Evolutionary conservation across 2,329 filamentous ascomycete species (phyloP).

Genomic region (Cladophialophora psammophila): DNA sequence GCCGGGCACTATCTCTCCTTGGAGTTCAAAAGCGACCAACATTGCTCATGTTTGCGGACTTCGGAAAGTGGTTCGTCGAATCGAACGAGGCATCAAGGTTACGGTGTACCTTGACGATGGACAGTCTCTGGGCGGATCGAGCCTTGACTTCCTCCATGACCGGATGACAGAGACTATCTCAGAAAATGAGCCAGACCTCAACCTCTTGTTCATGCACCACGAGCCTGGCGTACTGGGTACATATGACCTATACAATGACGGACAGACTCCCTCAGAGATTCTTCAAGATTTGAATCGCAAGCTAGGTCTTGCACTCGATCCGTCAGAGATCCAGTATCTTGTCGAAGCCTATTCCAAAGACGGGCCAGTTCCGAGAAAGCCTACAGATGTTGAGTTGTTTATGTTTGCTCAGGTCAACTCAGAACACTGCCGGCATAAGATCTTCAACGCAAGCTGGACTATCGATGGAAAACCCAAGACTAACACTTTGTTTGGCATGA

Average conservation of each 20-base stretch:
- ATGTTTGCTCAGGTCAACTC: slow-evolving; percentile 99
- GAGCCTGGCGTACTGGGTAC: slow-evolving; percentile 71
- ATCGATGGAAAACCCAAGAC: slow-evolving; percentile 85
- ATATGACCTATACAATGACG: slow-evolving; percentile 74
- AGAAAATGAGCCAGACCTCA: slow-evolving; percentile 70
- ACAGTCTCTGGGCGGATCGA: slow-evolving; percentile 65
- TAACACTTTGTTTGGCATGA: slow-evolving; percentile 91
- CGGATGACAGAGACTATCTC: slow-evolving; percentile 92
- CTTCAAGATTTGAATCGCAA: slow-evolving; percentile 83
- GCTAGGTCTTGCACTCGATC: slow-evolving; percentile 84
- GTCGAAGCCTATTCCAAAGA: slow-evolving; percentile 79
- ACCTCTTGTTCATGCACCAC: slow-evolving; percentile 79
- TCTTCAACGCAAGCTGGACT: slow-evolving; percentile 96
- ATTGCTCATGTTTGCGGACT: slow-evolving; percentile 93
- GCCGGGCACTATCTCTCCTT: slow-evolving; percentile 85
- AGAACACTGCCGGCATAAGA: slow-evolving; percentile 87
- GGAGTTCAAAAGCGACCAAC: slow-evolving; percentile 95
- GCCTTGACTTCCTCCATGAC: slow-evolving; percentile 76
- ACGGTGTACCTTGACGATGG: slow-evolving; percentile 67
- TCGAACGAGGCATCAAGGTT: slow-evolving; percentile 86
- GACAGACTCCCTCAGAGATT: slow-evolving; percentile 70
- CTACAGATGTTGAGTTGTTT: slow-evolving; percentile 93
- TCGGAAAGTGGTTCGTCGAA: slow-evolving; percentile 72
- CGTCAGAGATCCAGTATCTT: slow-evolving; percentile 89
- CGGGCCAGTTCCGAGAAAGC: slow-evolving; percentile 65